A percentile compares a stretch with the other conserved stretches of the same genome.
phyloP scores from a whole-genome alignment of 495 filamentous ascomycete species.

The Penicillium antarcticum region DNA sequence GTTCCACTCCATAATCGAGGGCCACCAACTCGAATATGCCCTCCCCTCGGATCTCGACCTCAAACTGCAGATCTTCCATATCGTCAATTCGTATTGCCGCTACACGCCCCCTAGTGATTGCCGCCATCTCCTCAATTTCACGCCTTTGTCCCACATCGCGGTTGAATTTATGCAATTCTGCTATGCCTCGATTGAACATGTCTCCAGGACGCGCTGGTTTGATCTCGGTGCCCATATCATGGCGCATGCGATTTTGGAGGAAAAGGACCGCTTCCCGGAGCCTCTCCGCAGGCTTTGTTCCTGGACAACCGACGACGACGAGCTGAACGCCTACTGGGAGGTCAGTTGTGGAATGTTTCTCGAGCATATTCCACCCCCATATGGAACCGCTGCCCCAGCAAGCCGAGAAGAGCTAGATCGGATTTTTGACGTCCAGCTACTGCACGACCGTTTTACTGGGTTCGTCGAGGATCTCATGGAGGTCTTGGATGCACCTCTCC shows the following conservation, averaged over 20 bases:
- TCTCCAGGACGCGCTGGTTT: slow-evolving; percentile 34
- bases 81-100: slow-evolving; percentile 12
- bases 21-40: background rate
- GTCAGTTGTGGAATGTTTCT: slow-evolving; percentile 10
- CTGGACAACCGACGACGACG: slow-evolving; percentile 18
- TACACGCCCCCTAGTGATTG: background rate
- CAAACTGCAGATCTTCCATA: slow-evolving; percentile 24
- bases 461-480: slow-evolving; percentile 34
- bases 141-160: slow-evolving; percentile 39
- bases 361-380: slow-evolving; percentile 7
- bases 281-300: slow-evolving; percentile 21
- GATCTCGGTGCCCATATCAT: slow-evolving; percentile 46
- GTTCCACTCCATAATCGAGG: background rate
- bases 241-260: slow-evolving; percentile 49
- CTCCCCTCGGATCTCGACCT: slow-evolving; percentile 24
- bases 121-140: background rate
- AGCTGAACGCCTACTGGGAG: slow-evolving; percentile 8
- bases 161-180: slow-evolving; percentile 49
- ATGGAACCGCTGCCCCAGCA: slow-evolving; percentile 1
- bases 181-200: slow-evolving; percentile 20
- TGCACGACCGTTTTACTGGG: background rate
- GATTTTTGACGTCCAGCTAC: slow-evolving; percentile 2
- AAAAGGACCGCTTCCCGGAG: slow-evolving; percentile 27
- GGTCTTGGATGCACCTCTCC: slow-evolving; percentile 34
- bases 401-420: slow-evolving; percentile 4